Evolutionary conservation across 805 yeast species (phyloP).

Genomic region (Teunomyces pallodes): DNA sequence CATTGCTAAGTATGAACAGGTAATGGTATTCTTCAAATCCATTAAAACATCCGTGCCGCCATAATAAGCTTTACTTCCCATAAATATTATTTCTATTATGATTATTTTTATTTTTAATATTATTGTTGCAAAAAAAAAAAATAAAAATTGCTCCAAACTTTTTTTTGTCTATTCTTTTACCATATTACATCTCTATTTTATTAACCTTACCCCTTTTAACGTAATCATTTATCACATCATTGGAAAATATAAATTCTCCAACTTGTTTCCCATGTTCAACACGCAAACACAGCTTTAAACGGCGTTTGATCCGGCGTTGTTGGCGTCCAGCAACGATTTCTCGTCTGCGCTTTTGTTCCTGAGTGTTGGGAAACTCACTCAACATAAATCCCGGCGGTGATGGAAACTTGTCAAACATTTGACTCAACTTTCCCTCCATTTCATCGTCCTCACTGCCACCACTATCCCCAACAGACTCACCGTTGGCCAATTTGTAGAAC

Average conservation of each 20-base stretch:
- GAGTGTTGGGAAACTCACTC: slow-evolving; percentile 36
- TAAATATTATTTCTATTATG: neutral
- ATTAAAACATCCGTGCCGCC: neutral
- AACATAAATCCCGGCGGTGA: slow-evolving; percentile 42
- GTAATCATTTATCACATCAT: slow-evolving; percentile 29
- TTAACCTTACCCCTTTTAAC: slow-evolving; percentile 13
- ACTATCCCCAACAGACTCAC: neutral
- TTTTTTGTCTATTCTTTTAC: neutral
- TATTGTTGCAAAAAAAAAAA: neutral
- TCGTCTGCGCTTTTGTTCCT: slow-evolving; percentile 24
- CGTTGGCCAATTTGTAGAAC: slow-evolving; percentile 11
- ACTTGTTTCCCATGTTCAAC: slow-evolving; percentile 14
- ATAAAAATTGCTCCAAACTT: neutral
- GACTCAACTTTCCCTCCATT: slow-evolving; percentile 22
- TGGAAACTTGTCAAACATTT: slow-evolving; percentile 35
- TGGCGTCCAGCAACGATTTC: slow-evolving; percentile 20
- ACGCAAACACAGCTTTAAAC: slow-evolving; percentile 24
- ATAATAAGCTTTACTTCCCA: neutral
- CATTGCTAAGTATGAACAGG: neutral
- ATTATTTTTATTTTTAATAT: neutral
- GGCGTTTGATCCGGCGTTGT: slow-evolving; percentile 23
- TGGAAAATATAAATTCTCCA: slow-evolving; percentile 33
- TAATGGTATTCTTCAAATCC: neutral
- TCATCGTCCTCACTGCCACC: slow-evolving; percentile 5
- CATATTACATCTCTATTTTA: neutral